Evolutionary conservation across 805 yeast genomes (phyloP), one percentile per base, ranked within the genome.

Genomic region (Lipomyces anomalus): DNA sequence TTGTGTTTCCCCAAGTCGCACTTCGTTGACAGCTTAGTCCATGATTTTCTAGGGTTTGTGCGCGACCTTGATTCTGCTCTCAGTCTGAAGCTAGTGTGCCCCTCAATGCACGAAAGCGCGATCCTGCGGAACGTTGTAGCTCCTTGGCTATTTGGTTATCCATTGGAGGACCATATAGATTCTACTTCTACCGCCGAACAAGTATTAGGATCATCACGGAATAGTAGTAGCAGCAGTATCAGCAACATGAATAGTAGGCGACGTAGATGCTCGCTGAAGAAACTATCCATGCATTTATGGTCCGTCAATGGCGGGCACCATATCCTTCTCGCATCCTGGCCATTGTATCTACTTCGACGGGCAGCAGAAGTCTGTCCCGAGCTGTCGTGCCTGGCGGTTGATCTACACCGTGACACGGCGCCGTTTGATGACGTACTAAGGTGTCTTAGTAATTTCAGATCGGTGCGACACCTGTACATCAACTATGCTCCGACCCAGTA

Each of bases 211-310:
- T 34, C 24, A 28, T 34, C n/a, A n/a, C n/a, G n/a, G n/a, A n/a
- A n/a, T n/a, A n/a, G n/a, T n/a, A n/a, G n/a, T n/a, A n/a, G n/a
- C n/a, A n/a, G n/a, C n/a, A n/a, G n/a, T n/a, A n/a, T n/a, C n/a
- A n/a, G n/a, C n/a, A n/a, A n/a, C n/a, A n/a, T n/a, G n/a, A n/a
- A n/a, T n/a, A 4, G 26, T 9, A 33, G 41, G 37, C 40, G 21
- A 21, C 24, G 16, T 4, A 18, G 30, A 3, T 37, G 38, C 3
- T 24, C 30, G 17, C 42, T 48, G 16, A 32, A 34, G n/a, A 50
- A 50, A 23, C 37, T 50, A 34, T 50, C 55, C 23, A 21, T 50
- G 6, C 55, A 50, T 34, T 20, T 50, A 17, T 50, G 53, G 53
- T 47, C 55, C 11, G 33, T 48, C n/a, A 34, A 44, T 1, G 36